A percentile compares a stretch with the other conserved stretches of the same genome.
These are phyloP conservation scores for Kandelia obovata DNA, from an alignment of 345 rosid genomes.

Conservation along the genomic window DNA sequence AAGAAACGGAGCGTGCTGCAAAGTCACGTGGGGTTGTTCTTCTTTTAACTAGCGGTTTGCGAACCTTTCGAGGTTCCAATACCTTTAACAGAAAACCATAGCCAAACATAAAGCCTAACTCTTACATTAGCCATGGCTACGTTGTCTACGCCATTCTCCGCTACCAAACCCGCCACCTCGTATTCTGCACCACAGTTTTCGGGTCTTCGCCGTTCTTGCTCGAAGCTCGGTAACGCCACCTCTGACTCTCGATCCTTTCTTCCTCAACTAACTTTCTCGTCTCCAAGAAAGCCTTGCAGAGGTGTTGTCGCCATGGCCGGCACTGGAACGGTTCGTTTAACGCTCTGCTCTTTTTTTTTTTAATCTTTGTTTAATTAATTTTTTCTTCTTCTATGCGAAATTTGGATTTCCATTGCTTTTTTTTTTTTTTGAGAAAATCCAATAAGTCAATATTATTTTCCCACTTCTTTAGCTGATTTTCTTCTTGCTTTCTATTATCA, in stretches of 20 bases:
- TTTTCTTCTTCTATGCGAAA: background rate
- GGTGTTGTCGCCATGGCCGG: slow-evolving; percentile 82
- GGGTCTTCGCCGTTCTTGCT: slow-evolving; percentile 51
- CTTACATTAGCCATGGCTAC: slow-evolving; percentile 40
- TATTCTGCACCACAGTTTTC: slow-evolving; percentile 39
- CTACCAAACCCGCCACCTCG: slow-evolving; percentile 30
- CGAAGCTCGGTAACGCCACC: slow-evolving; percentile 36
- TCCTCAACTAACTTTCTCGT: slow-evolving; percentile 44
- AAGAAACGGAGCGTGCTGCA: too few relatives aligned
- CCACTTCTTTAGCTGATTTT: background rate
- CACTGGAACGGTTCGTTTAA: slow-evolving; percentile 63
- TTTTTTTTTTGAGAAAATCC: background rate
- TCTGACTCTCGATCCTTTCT: slow-evolving; percentile 37
- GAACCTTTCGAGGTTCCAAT: too few relatives aligned
- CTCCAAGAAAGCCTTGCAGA: slow-evolving; percentile 51
- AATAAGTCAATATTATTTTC: background rate
- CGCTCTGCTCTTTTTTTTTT: background rate
- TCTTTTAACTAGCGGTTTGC: too few relatives aligned
- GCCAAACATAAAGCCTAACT: too few relatives aligned
- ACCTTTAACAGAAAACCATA: too few relatives aligned
- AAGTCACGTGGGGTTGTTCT: too few relatives aligned
- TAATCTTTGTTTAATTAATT: background rate
- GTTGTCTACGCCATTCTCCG: slow-evolving; percentile 49
- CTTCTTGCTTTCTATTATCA: too few relatives aligned
- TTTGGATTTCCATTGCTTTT: background rate